A percentile compares a stretch with the other conserved stretches of the same genome.
Evolutionary conservation across 176 grass and related monocot genomes (phyloP).

Genomic region (Avena sativa): DNA sequence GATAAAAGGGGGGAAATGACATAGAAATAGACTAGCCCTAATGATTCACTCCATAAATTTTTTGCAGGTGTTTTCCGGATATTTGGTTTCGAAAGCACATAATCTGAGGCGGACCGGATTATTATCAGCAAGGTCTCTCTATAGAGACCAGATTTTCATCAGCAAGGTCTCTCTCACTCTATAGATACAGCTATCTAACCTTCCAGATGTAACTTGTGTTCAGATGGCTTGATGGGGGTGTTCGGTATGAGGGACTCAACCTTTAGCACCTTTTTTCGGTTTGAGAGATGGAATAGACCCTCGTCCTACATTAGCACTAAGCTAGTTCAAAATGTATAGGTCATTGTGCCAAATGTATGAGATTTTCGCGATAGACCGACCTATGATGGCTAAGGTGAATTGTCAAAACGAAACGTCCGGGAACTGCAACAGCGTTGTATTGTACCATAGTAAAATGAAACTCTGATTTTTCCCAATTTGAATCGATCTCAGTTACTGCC

Average conservation of each 20-base stretch:
- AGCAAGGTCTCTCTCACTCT: not conserved
- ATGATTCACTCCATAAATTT: not conserved
- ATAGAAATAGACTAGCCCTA: not conserved
- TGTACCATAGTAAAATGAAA: not conserved
- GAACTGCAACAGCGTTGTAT: slow-evolving; percentile 17
- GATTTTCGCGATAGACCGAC: not conserved
- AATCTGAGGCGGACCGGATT: slow-evolving; percentile 22
- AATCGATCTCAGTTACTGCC: too few relatives aligned
- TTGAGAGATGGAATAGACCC: not conserved
- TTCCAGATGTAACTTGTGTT: not conserved
- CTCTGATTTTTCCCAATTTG: too few relatives aligned
- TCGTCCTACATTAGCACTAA: not conserved
- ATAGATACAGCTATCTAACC: slow-evolving; percentile 40
- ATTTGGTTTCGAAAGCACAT: slow-evolving; percentile 85
- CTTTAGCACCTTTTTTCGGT: not conserved
- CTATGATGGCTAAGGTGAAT: not conserved
- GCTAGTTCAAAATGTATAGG: not conserved
- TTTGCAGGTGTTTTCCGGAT: slow-evolving; percentile 81
- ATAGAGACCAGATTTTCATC: slow-evolving; percentile 35
- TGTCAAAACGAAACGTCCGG: slow-evolving; percentile 16
- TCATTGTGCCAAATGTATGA: not conserved
- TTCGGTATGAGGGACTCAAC: not conserved
- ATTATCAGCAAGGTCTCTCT: not conserved
- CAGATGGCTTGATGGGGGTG: not conserved
- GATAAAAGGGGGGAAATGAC: not conserved